Conservation (phyloP, 2,329 filamentous ascomycete species). For the Sporothrix schenckii region DNA sequence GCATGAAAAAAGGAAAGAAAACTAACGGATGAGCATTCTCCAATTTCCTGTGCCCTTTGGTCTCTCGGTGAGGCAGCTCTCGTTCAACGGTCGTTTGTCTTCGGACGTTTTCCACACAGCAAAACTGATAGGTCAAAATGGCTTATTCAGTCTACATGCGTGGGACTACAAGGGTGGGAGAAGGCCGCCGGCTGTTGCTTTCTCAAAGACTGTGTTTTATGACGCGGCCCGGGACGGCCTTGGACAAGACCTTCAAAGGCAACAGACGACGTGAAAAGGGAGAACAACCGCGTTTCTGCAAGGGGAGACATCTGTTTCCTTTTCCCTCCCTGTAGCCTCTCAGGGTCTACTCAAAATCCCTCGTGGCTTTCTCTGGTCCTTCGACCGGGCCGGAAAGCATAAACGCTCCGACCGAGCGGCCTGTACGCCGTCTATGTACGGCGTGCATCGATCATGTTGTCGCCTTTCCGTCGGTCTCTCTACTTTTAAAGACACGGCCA, state of each 20-base stretch:
- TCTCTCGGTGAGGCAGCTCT: neutral
- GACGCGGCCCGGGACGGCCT: neutral
- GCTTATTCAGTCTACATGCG: neutral
- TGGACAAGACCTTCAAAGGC: neutral
- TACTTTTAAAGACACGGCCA: neutral
- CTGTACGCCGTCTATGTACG: too few species aligned
- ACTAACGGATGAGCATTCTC: neutral
- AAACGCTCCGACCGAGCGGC: neutral
- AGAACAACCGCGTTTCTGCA: neutral
- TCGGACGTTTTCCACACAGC: neutral
- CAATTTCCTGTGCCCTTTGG: neutral
- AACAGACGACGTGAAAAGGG: neutral
- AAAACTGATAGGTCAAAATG: neutral
- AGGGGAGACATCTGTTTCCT: slow-evolving; percentile 9
- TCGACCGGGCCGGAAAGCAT: neutral
- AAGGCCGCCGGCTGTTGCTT: too few species aligned
- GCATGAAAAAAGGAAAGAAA: neutral
- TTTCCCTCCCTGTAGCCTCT: neutral
- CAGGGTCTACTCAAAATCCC: neutral
- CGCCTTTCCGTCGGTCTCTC: neutral
- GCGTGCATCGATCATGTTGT: too few species aligned
- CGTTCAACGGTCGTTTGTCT: neutral
- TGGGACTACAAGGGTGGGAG: neutral
- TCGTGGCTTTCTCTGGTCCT: neutral
- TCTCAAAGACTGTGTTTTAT: neutral